phyloP scores from a whole-genome alignment of 2,329 filamentous ascomycete species.

The Colletotrichum zoysiae region DNA sequence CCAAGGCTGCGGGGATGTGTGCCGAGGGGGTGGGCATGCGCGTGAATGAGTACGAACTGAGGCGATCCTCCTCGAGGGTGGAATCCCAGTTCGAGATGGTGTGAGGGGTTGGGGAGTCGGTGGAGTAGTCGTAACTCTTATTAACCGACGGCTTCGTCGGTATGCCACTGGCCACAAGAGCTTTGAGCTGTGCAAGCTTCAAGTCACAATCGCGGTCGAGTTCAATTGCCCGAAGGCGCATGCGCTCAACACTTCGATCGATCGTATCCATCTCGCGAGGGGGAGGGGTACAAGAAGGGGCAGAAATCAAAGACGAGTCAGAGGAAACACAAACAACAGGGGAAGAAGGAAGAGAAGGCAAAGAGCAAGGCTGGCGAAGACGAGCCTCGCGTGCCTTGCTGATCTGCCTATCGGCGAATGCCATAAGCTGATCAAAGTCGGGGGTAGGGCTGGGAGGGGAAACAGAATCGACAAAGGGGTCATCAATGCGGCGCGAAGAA shows the following conservation, averaged over 20 bases:
- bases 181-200: constrained; percentile 22
- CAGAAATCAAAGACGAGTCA: not conserved
- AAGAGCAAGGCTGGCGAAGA: not conserved
- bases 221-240: constrained; percentile 10
- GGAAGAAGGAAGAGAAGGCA: not conserved
- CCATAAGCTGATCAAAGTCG: constrained; percentile 23
- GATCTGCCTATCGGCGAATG: constrained; percentile 15
- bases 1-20: constrained; percentile 8
- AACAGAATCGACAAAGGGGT: constrained; percentile 7
- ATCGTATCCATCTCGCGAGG: constrained; percentile 17
- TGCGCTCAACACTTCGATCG: constrained; percentile 18
- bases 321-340: not conserved
- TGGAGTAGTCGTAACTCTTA: constrained; percentile 24
- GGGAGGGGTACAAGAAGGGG: constrained; percentile 6
- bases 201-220: not conserved
- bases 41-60: constrained; percentile 10
- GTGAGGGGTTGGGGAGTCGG: constrained; percentile 17
- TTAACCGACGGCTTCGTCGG: not conserved
- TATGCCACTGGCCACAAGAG: not conserved
- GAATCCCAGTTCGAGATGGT: constrained; percentile 29
- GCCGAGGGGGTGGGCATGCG: not conserved
- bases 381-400: constrained; percentile 5
- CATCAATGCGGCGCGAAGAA: not conserved
- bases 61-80: constrained; percentile 15
- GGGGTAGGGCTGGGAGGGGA: not conserved